Evolutionary conservation across 23 red algal species (phyloP), one percentile per base, ranked within the genome.

Genomic region (Gracilariopsis chorda): DNA sequence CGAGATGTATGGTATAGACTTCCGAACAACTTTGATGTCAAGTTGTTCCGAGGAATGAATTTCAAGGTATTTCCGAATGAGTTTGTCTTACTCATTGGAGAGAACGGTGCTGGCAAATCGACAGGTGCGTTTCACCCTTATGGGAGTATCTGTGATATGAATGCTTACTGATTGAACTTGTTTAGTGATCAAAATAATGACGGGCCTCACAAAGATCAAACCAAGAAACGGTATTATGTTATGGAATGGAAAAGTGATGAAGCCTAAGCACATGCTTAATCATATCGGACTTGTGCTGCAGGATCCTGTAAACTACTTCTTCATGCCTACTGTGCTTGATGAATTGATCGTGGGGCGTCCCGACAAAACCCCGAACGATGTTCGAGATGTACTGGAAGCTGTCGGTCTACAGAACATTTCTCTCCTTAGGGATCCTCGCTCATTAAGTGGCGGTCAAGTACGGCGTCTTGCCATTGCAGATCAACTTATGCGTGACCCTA

Each of bases 51-150:
- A 32, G 67, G 80, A 25, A 51, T 93, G 87, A 90, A 81, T 64
- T 63, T 97, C 45, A 25, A 69, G 48, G 16, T 97, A 3, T 36
- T 76, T 24, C 53, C 55, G 25, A 51, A 60, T 25, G 70, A 97
- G 51, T 86, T 97, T 25, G 78, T 97, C 7, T 11, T 97, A 23
- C 25, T 97, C 14, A 85, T 97, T 29, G 95, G 95, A 23, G 90
- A 57, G 7, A 97, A 97, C 42, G 95, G 95, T 23, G 78, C 79
- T 33, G 95, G 95, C 35, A 97, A 97, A 45, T 90, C 77, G 1
- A 93, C 95, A 39, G 67, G 83, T 88, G 60, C 13, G 65, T 51
- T 78, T 30, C 1, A 19, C 41, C n/a, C 2, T 1, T 3, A 52
- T 23, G 33, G 25, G 27, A 37, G 21, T 52, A 14, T n/a, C 1